Conservation (phyloP, 768 basidiomycete genomes). For the Albatrellus ellisii region DNA sequence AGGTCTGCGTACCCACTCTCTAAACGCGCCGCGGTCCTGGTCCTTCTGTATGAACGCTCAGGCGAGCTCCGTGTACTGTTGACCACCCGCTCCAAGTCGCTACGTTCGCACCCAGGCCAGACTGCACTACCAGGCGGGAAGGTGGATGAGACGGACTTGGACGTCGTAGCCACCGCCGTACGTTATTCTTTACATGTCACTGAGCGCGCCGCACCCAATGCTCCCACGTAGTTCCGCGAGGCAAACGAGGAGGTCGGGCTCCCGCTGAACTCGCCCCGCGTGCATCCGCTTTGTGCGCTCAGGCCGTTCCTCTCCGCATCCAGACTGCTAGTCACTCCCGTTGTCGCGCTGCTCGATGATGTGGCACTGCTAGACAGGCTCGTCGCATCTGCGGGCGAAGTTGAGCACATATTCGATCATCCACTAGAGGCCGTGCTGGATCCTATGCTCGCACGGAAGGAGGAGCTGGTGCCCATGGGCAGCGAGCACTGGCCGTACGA, state of each 20-base stretch:
- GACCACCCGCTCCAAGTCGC: constrained; percentile 71
- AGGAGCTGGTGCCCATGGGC: constrained; percentile 38
- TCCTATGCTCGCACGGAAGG: constrained; percentile 33
- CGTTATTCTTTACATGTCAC: constrained; percentile 17
- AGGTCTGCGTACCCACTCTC: constrained; percentile 23
- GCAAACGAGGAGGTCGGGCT: constrained; percentile 78
- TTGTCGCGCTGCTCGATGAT: constrained; percentile 57
- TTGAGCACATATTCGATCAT: constrained; percentile 69
- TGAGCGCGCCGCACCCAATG: not conserved
- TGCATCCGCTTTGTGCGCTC: constrained; percentile 48
- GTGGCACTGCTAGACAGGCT: constrained; percentile 36
- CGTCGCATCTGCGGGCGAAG: constrained; percentile 49
- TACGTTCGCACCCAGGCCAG: constrained; percentile 68
- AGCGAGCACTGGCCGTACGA: constrained; percentile 73
- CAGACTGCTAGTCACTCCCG: constrained; percentile 63
- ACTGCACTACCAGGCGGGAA: constrained; percentile 80
- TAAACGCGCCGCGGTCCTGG: constrained; percentile 64
- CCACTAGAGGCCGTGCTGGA: constrained; percentile 64
- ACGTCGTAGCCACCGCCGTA: constrained; percentile 65
- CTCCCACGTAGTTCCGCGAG: constrained; percentile 51
- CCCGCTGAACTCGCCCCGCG: constrained; percentile 37
- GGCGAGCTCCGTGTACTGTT: constrained; percentile 62
- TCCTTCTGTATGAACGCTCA: constrained; percentile 63
- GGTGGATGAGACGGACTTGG: constrained; percentile 49
- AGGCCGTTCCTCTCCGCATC: constrained; percentile 59